phyloP scores from a whole-genome alignment of 768 basidiomycete genomes.

The Agrocybe praecox region DNA sequence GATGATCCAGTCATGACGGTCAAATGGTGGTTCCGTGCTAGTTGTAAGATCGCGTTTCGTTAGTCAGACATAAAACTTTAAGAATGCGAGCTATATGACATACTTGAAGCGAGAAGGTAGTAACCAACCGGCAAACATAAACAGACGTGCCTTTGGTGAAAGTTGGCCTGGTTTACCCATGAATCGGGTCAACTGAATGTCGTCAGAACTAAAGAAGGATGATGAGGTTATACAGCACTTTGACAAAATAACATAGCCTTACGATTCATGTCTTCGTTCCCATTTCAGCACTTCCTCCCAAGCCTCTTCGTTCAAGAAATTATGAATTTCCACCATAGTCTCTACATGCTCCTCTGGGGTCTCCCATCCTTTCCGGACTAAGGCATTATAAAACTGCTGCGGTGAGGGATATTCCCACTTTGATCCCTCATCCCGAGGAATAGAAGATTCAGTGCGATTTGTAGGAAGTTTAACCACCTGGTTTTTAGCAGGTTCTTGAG shows the following conservation, averaged over 20 bases:
- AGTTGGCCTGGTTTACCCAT: conserved; percentile 90
- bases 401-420: conserved; percentile 97
- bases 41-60: background rate
- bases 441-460: conserved; percentile 78
- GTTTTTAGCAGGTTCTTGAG: conserved; percentile 63
- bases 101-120: conserved; percentile 91
- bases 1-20: conserved; percentile 97
- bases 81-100: conserved; percentile 25
- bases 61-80: background rate
- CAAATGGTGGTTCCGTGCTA: conserved; percentile 93
- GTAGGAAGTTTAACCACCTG: conserved; percentile 69
- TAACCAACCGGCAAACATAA: conserved; percentile 85
- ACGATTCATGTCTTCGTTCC: conserved; percentile 77
- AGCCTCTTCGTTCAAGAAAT: conserved; percentile 95
- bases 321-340: conserved; percentile 98
- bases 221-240: background rate
- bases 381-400: conserved; percentile 97
- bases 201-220: conserved; percentile 51
- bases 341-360: conserved; percentile 96
- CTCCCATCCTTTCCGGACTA: conserved; percentile 96
- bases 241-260: conserved; percentile 26
- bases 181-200: conserved; percentile 80
- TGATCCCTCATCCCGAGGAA: conserved; percentile 64
- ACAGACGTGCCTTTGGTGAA: conserved; percentile 91
- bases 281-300: conserved; percentile 95